These are phyloP conservation scores for Avena insularis DNA, from an alignment of 176 grass and related monocot genomes.

Conservation along the genomic window DNA sequence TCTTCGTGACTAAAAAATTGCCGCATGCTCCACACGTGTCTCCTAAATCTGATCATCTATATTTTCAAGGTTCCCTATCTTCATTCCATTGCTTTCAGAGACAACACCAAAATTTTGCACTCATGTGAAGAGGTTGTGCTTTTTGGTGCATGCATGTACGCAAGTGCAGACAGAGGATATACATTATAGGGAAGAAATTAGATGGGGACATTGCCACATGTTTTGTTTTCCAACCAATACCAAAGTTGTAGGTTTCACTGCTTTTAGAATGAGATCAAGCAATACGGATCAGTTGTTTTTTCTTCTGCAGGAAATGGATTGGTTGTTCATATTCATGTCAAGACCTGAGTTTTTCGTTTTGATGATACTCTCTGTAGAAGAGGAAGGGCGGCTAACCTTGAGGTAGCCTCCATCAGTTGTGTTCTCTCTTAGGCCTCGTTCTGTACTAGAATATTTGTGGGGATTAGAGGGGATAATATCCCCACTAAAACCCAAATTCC, in stretches of 20 bases:
- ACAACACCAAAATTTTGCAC: not conserved
- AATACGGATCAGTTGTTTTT: not conserved
- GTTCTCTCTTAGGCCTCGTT: too few relatives aligned
- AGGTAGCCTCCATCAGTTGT: too few relatives aligned
- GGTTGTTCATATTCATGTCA: slow-evolving; percentile 12
- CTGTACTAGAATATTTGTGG: too few relatives aligned
- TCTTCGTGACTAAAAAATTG: not conserved
- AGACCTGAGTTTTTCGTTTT: not conserved
- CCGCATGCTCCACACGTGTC: not conserved
- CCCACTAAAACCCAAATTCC: too few relatives aligned
- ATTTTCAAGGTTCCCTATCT: not conserved
- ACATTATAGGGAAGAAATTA: not conserved
- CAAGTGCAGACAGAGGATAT: not conserved
- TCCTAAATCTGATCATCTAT: not conserved
- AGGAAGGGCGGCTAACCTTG: too few relatives aligned
- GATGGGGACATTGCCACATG: not conserved
- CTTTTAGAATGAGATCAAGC: slow-evolving; percentile 16
- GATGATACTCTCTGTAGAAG: not conserved
- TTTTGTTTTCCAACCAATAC: not conserved
- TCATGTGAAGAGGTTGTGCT: not conserved
- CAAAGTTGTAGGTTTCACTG: not conserved
- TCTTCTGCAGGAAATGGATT: not conserved
- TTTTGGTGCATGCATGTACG: not conserved
- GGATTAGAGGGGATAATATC: too few relatives aligned
- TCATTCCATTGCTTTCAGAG: not conserved